Base-by-base conservation (phyloP, 2,329 filamentous ascomycete genomes). In the Acrocalymma vagum region DNA sequence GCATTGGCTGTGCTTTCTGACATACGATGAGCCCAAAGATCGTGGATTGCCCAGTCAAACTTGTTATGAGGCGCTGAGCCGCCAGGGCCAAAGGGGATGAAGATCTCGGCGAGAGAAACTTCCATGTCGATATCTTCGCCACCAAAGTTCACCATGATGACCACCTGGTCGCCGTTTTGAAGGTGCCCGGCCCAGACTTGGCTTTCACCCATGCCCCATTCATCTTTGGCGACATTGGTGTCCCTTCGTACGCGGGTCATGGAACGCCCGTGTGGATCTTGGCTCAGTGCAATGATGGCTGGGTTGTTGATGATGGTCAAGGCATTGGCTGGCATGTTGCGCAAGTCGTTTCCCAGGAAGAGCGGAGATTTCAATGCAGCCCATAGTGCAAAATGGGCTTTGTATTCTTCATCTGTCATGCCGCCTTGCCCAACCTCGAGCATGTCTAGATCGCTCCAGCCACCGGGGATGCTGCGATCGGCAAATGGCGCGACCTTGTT, bases 321-420 rank as follows among this genome's bases (percentile, higher is more conserved):
- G 5, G 67, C 70, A 17, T 70, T 59, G 3, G 67, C 61, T 0
- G 67, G 58, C 32, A 75, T 69, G 13, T 65, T 64, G 29, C 62
- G 65, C 62, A 68, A 44, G 48, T 69, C 41, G 52, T 75, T 59
- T 42, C 73, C 74, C 48, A 79, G 70, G 56, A 78, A 42, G 38
- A 75, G 48, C 39, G 71, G 70, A 5, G 62, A 67, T 42, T 74
- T 74, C 37, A 76, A 48, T 42, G 69, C 66, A 26, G 70, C 55
- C 74, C 74, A 64, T 4, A 69, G 42, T 43, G 70, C 55, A 53
- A 78, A 70, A 46, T 75, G 62, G 16, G 61, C 50, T 52, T 67
- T 62, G 55, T 69, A 55, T 49, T 73, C 60, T 38, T 58, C 53
- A 16, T 62, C 59, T 2, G 53, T 56, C 50, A 58, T 58, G 5